phyloP scores from a whole-genome alignment of 805 yeast species.

The Zygosaccharomyces bisporus region DNA sequence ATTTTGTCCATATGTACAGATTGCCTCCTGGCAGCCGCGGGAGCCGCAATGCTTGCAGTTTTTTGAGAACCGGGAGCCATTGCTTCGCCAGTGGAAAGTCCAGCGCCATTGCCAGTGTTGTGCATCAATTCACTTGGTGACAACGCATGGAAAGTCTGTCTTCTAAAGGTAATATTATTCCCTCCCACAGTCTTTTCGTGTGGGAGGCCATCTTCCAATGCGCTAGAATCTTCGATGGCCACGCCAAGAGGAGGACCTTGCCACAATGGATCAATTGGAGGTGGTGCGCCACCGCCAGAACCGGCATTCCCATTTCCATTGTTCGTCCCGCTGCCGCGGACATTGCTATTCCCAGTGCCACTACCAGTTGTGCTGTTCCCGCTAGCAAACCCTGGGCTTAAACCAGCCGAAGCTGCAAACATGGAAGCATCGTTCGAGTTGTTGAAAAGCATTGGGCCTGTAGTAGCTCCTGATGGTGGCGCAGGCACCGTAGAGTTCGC shows the following conservation, averaged over 20 bases:
- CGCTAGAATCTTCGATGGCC: constrained; percentile 14
- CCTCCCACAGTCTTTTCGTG: constrained; percentile 16
- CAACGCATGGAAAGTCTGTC: constrained; percentile 34
- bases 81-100: constrained; percentile 5
- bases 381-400: constrained; percentile 9
- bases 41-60: constrained; percentile 4
- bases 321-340: background rate
- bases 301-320: background rate
- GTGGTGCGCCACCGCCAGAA: constrained; percentile 7
- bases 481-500: constrained; percentile 1
- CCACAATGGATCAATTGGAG: constrained; percentile 23
- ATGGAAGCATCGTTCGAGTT: constrained; percentile 19
- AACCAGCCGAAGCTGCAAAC: constrained; percentile 13
- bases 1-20: constrained; percentile 29
- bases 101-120: constrained; percentile 8
- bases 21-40: constrained; percentile 24
- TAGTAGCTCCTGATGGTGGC: background rate
- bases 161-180: constrained; percentile 26
- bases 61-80: constrained; percentile 5
- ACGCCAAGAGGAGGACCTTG: constrained; percentile 10
- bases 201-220: constrained; percentile 14
- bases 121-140: constrained; percentile 25
- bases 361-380: too few relatives aligned
- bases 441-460: constrained; percentile 13
- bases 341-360: background rate